Percentiles rank a stretch among this genome's conserved stretches.
These are phyloP conservation scores for Pichia cephalocereana DNA, from an alignment of 805 yeast species.

Conservation along the genomic window DNA sequence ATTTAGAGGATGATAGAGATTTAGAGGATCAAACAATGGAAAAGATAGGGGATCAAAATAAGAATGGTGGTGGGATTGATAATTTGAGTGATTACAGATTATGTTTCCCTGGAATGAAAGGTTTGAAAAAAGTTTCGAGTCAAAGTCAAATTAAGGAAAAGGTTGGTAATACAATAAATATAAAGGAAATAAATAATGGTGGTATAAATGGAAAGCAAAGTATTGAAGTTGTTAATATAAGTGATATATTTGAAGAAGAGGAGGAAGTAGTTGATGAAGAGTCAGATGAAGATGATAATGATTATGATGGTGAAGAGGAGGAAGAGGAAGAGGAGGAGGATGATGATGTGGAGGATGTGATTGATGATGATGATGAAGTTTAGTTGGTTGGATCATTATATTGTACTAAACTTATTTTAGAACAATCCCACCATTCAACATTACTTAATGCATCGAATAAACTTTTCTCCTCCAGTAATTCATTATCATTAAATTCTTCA, in stretches of 20 bases:
- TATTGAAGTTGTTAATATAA: constrained; percentile 1
- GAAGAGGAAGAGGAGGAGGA: constrained; percentile 1
- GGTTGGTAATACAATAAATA: neutral
- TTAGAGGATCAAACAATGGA: constrained; percentile 48
- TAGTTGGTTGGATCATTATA: neutral
- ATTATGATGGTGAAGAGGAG: constrained; percentile 4
- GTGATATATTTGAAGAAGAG: neutral
- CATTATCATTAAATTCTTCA: neutral
- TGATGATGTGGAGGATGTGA: constrained; percentile 4
- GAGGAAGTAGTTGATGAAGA: neutral
- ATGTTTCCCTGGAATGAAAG: constrained; percentile 21
- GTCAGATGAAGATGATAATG: constrained; percentile 5
- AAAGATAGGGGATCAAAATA: constrained; percentile 28
- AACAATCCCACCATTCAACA: constrained; percentile 7
- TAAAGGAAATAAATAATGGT: constrained; percentile 2
- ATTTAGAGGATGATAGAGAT: constrained; percentile 51
- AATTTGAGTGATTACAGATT: neutral
- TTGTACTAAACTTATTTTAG: constrained; percentile 2
- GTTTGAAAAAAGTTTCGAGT: too few species aligned
- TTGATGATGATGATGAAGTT: neutral
- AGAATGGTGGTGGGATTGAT: neutral
- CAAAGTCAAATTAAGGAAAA: too few species aligned
- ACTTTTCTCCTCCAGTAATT: constrained; percentile 5
- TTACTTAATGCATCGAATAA: constrained; percentile 8
- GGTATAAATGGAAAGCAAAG: neutral